Evolutionary conservation across 2,329 filamentous ascomycete species (phyloP).

Genomic region (Aspergillus sp.): DNA sequence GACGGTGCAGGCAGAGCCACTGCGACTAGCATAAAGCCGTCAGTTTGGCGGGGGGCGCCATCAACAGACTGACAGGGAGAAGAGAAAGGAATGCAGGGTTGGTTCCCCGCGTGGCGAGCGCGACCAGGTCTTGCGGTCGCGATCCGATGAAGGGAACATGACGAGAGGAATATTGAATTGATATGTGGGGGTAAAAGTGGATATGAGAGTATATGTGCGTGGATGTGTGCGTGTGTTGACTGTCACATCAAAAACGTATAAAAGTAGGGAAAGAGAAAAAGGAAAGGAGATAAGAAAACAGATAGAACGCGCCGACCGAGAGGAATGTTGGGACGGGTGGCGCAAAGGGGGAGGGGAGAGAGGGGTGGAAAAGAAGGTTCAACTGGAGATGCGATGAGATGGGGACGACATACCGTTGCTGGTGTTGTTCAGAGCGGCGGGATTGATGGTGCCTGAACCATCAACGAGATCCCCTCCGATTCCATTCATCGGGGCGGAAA

Average conservation of each 20-base stretch:
- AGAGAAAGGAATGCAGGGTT: constrained; percentile 3
- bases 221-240: not conserved
- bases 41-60: constrained; percentile 32
- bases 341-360: not conserved
- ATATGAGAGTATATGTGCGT: constrained; percentile 1
- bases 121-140: not conserved
- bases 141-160: not conserved
- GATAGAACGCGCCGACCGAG: not conserved
- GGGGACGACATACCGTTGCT: constrained; percentile 62
- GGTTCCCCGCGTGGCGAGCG: not conserved
- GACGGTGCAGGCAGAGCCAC: constrained; percentile 34
- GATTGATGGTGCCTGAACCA: constrained; percentile 88
- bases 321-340: not conserved
- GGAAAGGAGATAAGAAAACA: constrained; percentile 1
- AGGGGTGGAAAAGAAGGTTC: not conserved
- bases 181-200: not conserved
- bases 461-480: constrained; percentile 54
- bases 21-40: constrained; percentile 35
- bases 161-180: not conserved
- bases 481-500: constrained; percentile 68
- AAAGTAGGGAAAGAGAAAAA: constrained; percentile 3
- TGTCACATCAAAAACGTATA: constrained; percentile 6
- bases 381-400: not conserved
- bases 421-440: constrained; percentile 72
- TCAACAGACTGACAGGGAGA: constrained; percentile 15